Conservation (phyloP, 495 filamentous ascomycete genomes). For the Hypoxylon subgilvum region DNA sequence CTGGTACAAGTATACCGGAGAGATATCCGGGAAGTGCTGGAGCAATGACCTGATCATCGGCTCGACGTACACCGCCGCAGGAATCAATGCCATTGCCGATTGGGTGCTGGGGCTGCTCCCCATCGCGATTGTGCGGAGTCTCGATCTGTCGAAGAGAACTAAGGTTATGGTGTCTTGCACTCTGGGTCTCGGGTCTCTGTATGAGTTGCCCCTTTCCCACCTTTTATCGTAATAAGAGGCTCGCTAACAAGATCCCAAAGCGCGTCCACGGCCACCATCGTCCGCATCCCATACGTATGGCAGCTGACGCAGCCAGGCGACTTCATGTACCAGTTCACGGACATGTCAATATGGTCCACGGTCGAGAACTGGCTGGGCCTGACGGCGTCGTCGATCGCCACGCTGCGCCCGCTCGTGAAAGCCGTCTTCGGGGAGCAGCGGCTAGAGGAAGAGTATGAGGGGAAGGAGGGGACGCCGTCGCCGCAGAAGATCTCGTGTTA, state of each 20-base stretch:
- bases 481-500: neutral
- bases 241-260: conserved; percentile 21
- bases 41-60: conserved; percentile 19
- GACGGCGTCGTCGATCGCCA: conserved; percentile 48
- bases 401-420: conserved; percentile 45
- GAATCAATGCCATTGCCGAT: conserved; percentile 39
- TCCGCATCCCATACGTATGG: conserved; percentile 50
- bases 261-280: conserved; percentile 48
- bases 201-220: conserved; percentile 30
- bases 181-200: conserved; percentile 46
- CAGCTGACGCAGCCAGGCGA: conserved; percentile 36
- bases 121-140: conserved; percentile 41
- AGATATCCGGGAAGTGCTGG: conserved; percentile 28
- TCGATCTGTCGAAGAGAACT: conserved; percentile 39
- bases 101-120: conserved; percentile 45
- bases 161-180: conserved; percentile 44
- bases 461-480: conserved; percentile 1
- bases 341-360: conserved; percentile 49
- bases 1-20: conserved; percentile 34
- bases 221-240: neutral
- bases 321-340: conserved; percentile 45
- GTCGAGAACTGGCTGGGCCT: conserved; percentile 51
- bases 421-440: conserved; percentile 4
- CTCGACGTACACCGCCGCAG: conserved; percentile 40
- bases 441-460: no score